Base-by-base conservation (phyloP, 306 rosid species). In the Betula pendula region DNA sequence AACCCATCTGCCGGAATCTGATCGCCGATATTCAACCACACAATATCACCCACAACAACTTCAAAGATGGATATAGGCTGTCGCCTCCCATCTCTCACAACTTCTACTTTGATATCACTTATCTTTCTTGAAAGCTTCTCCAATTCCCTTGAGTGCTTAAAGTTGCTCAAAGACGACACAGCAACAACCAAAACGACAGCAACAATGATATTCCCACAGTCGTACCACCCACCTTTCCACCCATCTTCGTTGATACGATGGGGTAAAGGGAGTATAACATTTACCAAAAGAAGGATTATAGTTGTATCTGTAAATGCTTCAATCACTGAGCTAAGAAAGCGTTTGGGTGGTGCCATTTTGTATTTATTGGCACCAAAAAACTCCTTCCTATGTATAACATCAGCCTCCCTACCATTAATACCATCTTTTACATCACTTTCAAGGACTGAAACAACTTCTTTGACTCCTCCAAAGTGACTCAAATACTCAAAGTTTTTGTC, bases 1-100 rank as follows among this genome's bases (percentile, higher is more conserved):
- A 80, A 38, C 16, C 79, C 82, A 16, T 79, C 82, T 3, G 77
- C 82, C 2, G 77, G 77, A 62, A 79, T 40, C 73, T 72, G 82
- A 42, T 65, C 77, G 22, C 82, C 82, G 6, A 79, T 79, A 56
- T 79, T 79, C 73, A 72, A 72, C 11, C 52, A 29, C 22, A 79
- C 82, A 6, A 79, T 1, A 55, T 79, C 82, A 5, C 77, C 82
- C 35, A 72, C 83, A 2, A 73, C 60, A 20, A 80, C 15, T 3
- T 74, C 69, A 15, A 80, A 74, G 24, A 80, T 80, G n/a, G 79
- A 80, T 2, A 73, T 19, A 0, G 70, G 43, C 22, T 66, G 67
- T 4, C 79, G 73, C 59, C 75, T 63, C 31, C 74, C 78, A 11
- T 65, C 79, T 53, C 83, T 80, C 10, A 47, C 69, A 8, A 80